phyloP scores from a whole-genome alignment of 164 flowering plant species.

The Kingdonia uniflora region DNA sequence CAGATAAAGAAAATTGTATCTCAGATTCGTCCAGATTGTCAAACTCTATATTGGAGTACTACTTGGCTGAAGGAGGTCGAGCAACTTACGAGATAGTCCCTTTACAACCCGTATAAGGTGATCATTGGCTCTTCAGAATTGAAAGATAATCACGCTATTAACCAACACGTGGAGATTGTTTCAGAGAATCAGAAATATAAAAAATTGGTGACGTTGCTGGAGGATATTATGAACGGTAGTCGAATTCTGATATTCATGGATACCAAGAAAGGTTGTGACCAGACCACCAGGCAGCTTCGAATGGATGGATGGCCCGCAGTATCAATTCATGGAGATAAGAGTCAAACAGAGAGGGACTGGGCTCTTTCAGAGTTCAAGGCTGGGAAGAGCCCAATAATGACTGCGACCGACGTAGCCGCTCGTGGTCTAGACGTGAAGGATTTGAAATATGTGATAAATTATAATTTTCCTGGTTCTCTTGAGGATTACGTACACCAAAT shows the following conservation, averaged over 20 bases:
- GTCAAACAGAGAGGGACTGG: conserved; percentile 99
- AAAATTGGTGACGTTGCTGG: conserved; percentile 81
- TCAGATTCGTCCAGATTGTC: conserved; percentile 97
- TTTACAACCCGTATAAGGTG: conserved; percentile 90
- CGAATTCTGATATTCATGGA: conserved; percentile 94
- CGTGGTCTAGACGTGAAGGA: conserved; percentile 99
- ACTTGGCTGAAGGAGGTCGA: conserved; percentile 99
- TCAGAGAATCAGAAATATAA: conserved; percentile 92
- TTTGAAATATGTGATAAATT: conserved; percentile 84
- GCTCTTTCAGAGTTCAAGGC: conserved; percentile 93
- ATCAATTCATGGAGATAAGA: conserved; percentile 97
- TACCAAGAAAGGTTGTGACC: conserved; percentile 99
- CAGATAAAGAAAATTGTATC: conserved; percentile 24
- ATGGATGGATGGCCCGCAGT: conserved; percentile 99
- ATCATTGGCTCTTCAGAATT: conserved; percentile 85
- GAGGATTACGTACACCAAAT: conserved; percentile 98
- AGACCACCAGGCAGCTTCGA: conserved; percentile 89
- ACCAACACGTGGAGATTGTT: conserved; percentile 84
- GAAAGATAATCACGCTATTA: conserved; percentile 95
- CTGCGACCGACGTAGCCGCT: conserved; percentile 99
- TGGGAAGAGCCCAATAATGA: conserved; percentile 98
- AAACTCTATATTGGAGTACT: conserved; percentile 97
- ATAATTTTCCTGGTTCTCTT: conserved; percentile 92
- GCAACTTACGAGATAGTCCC: conserved; percentile 61
- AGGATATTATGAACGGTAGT: conserved; percentile 99